Conservation (phyloP, 2,329 filamentous ascomycete species). For the Pestalotiopsis sp. region DNA sequence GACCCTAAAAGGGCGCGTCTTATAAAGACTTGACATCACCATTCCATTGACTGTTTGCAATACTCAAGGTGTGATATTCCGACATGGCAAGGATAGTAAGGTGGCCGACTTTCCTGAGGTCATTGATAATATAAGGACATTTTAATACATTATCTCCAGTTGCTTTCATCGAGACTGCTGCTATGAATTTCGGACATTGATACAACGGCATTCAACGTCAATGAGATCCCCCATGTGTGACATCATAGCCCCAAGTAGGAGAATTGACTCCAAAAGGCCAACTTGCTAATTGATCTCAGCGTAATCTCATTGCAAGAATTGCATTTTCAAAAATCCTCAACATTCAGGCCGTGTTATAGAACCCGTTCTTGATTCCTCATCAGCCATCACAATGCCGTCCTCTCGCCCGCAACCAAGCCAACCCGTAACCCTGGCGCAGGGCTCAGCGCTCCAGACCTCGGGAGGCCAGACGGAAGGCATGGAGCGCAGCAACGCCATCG, state of each 20-base stretch:
- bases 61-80: neutral
- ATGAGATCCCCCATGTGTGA: neutral
- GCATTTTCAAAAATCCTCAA: neutral
- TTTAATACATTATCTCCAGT: no score
- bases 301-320: neutral
- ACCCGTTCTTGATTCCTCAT: neutral
- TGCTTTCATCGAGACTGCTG: no score
- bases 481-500: constrained; percentile 48
- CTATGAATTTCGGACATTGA: no score
- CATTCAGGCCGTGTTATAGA: neutral
- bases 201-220: neutral
- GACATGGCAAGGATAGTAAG: neutral
- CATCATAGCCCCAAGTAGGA: neutral
- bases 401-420: constrained; percentile 27
- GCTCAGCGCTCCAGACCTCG: constrained; percentile 35
- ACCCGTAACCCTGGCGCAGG: constrained; percentile 38
- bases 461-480: constrained; percentile 56
- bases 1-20: neutral
- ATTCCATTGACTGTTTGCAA: neutral
- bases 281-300: neutral
- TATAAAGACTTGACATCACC: neutral
- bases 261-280: neutral
- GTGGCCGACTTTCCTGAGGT: no score
- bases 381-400: neutral
- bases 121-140: no score